Evolutionary conservation across 2,329 filamentous ascomycete species (phyloP).

Genomic region (Grosmannia clavigera): DNA sequence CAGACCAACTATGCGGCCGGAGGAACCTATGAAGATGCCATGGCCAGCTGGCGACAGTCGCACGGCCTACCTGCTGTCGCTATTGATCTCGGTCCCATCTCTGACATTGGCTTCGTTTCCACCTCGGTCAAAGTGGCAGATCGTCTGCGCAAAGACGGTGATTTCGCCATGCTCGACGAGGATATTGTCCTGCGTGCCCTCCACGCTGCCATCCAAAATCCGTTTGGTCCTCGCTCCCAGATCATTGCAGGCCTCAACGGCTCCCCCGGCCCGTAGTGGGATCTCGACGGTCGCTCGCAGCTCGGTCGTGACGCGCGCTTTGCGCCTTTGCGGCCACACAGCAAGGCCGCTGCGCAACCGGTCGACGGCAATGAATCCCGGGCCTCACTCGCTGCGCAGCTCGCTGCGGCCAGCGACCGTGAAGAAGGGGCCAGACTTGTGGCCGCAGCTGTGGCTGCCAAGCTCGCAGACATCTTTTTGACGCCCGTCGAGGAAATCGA

Average conservation of each 20-base stretch:
- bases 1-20: constrained; percentile 29
- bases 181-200: constrained; percentile 13
- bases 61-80: constrained; percentile 7
- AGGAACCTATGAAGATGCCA: constrained; percentile 22
- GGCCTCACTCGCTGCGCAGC: background rate
- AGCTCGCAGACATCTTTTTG: constrained; percentile 21
- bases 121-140: constrained; percentile 5
- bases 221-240: constrained; percentile 2
- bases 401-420: background rate
- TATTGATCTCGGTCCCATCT: constrained; percentile 13
- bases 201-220: constrained; percentile 10
- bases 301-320: constrained; percentile 10
- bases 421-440: constrained; percentile 9
- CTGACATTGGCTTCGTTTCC: constrained; percentile 10
- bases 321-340: constrained; percentile 6
- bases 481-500: constrained; percentile 20
- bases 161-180: constrained; percentile 11
- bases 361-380: background rate
- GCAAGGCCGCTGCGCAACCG: background rate
- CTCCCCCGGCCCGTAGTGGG: constrained; percentile 8
- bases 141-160: constrained; percentile 8
- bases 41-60: background rate
- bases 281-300: constrained; percentile 5
- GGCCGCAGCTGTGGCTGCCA: constrained; percentile 15
- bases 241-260: constrained; percentile 3